These are phyloP conservation scores for Cnidoscolus chayamansa DNA, from an alignment of 441 rosid genomes.

Conservation along the genomic window DNA sequence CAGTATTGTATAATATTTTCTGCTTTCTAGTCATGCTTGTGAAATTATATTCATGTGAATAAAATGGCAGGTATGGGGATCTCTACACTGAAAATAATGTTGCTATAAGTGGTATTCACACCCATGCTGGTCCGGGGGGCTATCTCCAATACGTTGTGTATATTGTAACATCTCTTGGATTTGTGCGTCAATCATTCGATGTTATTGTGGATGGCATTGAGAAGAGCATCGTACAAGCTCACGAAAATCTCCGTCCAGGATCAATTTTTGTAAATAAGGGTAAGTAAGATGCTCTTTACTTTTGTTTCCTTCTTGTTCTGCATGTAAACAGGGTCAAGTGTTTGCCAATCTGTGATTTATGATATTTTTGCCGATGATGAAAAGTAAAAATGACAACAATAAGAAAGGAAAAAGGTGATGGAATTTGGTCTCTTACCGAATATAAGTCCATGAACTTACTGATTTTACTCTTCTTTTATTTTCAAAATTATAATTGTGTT, in stretches of 20 bases:
- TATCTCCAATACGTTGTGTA: constrained; percentile 87
- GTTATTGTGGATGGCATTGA: constrained; percentile 91
- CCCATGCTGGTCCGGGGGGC: constrained; percentile 98
- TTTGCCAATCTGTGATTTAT: background rate
- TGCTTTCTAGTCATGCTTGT: background rate
- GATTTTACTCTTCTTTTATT: background rate
- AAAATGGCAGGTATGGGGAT: constrained; percentile 67
- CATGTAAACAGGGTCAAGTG: background rate
- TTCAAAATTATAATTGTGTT: background rate
- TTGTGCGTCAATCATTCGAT: constrained; percentile 91
- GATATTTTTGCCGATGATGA: background rate
- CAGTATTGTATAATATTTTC: background rate
- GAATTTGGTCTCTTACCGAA: background rate
- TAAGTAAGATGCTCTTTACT: constrained; percentile 25
- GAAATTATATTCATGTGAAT: constrained; percentile 16
- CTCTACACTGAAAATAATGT: constrained; percentile 79
- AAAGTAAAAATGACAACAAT: background rate
- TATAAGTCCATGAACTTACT: background rate
- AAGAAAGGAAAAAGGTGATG: background rate
- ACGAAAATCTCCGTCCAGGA: constrained; percentile 80
- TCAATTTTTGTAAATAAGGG: constrained; percentile 70
- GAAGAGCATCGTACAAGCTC: constrained; percentile 80
- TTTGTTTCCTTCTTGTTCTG: constrained; percentile 18
- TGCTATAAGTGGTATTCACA: constrained; percentile 89
- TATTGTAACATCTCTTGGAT: constrained; percentile 84